A percentile compares a stretch with the other conserved stretches of the same genome.
Conservation (phyloP, 345 rosid species). For the Gossypium thurberi region DNA sequence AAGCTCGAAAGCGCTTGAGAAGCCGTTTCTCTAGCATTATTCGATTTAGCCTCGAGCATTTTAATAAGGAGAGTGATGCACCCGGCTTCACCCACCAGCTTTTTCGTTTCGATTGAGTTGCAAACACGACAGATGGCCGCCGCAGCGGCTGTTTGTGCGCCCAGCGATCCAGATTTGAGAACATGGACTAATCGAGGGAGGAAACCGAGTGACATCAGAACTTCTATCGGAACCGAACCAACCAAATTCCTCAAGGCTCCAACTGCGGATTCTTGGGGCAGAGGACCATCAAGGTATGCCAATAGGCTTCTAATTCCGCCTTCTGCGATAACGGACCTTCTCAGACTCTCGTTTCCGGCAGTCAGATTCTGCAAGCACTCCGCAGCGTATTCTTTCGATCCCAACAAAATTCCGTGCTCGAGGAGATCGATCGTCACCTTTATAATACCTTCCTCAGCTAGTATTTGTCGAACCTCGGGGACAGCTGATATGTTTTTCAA, state of each 20-base stretch:
- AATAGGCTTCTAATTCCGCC: constrained; percentile 60
- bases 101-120: constrained; percentile 55
- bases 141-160: constrained; percentile 83
- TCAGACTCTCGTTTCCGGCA: constrained; percentile 55
- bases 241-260: constrained; percentile 72
- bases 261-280: constrained; percentile 87
- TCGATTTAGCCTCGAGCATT: constrained; percentile 64
- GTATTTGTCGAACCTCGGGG: constrained; percentile 67
- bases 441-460: constrained; percentile 76
- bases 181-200: constrained; percentile 78
- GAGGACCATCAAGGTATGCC: constrained; percentile 64
- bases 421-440: constrained; percentile 66
- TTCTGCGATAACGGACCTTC: constrained; percentile 58
- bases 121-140: constrained; percentile 65
- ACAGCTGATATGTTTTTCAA: constrained; percentile 74
- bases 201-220: constrained; percentile 39
- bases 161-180: constrained; percentile 65
- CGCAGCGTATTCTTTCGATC: constrained; percentile 81
- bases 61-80: constrained; percentile 63
- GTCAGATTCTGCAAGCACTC: constrained; percentile 92
- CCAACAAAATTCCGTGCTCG: constrained; percentile 58
- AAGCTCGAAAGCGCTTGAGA: constrained; percentile 75
- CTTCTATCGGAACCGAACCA: constrained; percentile 45
- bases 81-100: constrained; percentile 68
- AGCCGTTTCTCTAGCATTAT: constrained; percentile 56